phyloP scores from a whole-genome alignment of 192 early-diverging fungal genomes.

The Backusella circina region DNA sequence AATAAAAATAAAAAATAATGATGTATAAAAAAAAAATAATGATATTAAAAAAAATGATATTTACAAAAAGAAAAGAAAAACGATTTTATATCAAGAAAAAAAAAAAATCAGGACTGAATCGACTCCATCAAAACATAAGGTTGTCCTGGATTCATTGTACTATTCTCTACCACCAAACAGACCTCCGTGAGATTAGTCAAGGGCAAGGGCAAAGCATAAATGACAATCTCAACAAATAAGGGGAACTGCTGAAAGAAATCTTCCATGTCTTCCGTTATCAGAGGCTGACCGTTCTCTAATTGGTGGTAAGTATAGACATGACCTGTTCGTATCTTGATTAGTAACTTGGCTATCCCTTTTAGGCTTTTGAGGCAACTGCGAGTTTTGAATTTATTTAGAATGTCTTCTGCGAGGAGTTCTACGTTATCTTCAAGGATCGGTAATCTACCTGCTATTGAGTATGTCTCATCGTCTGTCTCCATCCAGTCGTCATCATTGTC shows the following conservation, averaged over 20 bases:
- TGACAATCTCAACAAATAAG: conserved; percentile 35
- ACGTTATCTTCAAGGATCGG: conserved; percentile 40
- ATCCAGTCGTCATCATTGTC: not conserved
- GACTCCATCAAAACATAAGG: conserved; percentile 21
- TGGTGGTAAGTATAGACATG: conserved; percentile 37
- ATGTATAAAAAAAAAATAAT: no score
- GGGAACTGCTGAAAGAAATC: conserved; percentile 43
- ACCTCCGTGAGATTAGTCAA: not conserved
- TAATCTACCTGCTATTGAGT: conserved; percentile 16
- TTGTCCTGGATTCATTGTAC: conserved; percentile 17
- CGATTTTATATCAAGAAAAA: no score
- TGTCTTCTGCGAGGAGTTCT: conserved; percentile 32
- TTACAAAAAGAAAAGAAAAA: no score
- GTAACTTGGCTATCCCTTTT: conserved; percentile 20
- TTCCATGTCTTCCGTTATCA: conserved; percentile 30
- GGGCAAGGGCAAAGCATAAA: conserved; percentile 12
- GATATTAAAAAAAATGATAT: no score
- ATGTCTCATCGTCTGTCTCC: not conserved
- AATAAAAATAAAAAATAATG: no score
- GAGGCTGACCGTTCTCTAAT: conserved; percentile 25
- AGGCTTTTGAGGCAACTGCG: conserved; percentile 11
- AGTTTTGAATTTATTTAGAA: conserved; percentile 34
- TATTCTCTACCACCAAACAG: conserved; percentile 24
- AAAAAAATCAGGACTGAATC: not conserved
- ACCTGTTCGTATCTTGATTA: conserved; percentile 36